Percentiles rank a stretch among this genome's conserved stretches.
Evolutionary conservation across 2,329 filamentous ascomycete genomes (phyloP).

Genomic region (Alternaria atra): DNA sequence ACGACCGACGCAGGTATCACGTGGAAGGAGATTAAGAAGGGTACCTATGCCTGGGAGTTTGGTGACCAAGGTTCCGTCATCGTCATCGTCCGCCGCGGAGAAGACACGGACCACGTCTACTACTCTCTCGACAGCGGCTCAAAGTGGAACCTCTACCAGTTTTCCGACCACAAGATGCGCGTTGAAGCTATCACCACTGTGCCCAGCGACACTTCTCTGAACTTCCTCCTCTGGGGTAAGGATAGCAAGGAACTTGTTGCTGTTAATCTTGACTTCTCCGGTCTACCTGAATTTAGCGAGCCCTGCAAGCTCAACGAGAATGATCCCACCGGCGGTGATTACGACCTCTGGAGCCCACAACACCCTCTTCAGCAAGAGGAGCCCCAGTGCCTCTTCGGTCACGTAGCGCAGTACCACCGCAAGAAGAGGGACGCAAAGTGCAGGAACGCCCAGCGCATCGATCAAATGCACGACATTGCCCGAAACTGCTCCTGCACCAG

Average conservation of each 20-base stretch:
- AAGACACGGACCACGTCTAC: slow-evolving; percentile 71
- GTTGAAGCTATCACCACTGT: slow-evolving; percentile 87
- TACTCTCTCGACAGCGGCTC: slow-evolving; percentile 85
- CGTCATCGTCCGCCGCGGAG: slow-evolving; percentile 79
- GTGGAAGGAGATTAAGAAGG: slow-evolving; percentile 88
- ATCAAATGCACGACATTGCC: slow-evolving; percentile 70
- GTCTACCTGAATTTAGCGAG: slow-evolving; percentile 69
- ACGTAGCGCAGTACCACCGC: slow-evolving; percentile 86
- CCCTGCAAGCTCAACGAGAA: slow-evolving; percentile 74
- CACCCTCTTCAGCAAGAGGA: slow-evolving; percentile 81
- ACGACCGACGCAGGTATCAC: slow-evolving; percentile 88
- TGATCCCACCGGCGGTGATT: slow-evolving; percentile 71
- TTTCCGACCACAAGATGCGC: slow-evolving; percentile 72
- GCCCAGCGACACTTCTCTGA: slow-evolving; percentile 86
- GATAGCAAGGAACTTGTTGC: slow-evolving; percentile 69
- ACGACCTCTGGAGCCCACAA: slow-evolving; percentile 85
- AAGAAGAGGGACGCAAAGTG: slow-evolving; percentile 83
- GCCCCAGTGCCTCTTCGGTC: slow-evolving; percentile 89
- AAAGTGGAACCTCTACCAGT: slow-evolving; percentile 79
- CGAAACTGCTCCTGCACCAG: slow-evolving; percentile 84
- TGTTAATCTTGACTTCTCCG: slow-evolving; percentile 88
- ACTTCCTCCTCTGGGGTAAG: slow-evolving; percentile 88
- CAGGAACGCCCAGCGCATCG: slow-evolving; percentile 79
- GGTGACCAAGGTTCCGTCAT: slow-evolving; percentile 95
- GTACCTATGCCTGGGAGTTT: slow-evolving; percentile 90